phyloP scores from a whole-genome alignment of 2,329 filamentous ascomycete genomes.

The Ceratocystis colombiana region DNA sequence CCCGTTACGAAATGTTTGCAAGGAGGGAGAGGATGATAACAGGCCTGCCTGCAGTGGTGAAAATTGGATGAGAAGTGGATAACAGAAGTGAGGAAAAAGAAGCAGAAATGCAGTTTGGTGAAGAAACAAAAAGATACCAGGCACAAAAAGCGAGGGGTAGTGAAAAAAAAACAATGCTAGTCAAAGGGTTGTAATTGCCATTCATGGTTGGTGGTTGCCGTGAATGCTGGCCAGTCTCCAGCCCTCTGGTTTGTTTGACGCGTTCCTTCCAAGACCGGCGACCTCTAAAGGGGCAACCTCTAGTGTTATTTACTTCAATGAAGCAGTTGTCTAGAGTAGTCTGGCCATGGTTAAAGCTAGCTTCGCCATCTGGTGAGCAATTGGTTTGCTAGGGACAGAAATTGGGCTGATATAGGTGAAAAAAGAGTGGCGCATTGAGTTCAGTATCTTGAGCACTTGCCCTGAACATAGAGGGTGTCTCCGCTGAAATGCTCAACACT shows the following conservation, averaged over 20 bases:
- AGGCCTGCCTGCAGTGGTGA: constrained; percentile 7
- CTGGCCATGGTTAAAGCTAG: not conserved
- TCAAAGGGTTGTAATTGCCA: not conserved
- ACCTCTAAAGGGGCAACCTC: not conserved
- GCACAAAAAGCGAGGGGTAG: not conserved
- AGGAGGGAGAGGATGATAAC: constrained; percentile 8
- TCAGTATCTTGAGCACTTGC: not conserved
- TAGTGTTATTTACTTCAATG: not conserved
- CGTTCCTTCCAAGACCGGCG: constrained; percentile 1
- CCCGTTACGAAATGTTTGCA: constrained; percentile 9
- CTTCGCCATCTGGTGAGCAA: not conserved
- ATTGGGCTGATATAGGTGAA: not conserved
- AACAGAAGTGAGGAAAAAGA: not conserved
- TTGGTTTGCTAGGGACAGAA: not conserved
- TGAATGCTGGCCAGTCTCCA: constrained; percentile 5
- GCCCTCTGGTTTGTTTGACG: constrained; percentile 9
- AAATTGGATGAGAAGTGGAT: constrained; percentile 14
- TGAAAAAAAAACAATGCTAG: constrained; percentile 2
- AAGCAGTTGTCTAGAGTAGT: not conserved
- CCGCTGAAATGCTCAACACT: not conserved
- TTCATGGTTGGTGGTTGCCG: constrained; percentile 11
- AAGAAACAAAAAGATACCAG: not conserved
- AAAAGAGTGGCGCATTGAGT: not conserved
- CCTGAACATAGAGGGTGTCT: not conserved
- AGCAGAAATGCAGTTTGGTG: not conserved